phyloP scores from a whole-genome alignment of 352 stramenopile genomes.

The Phytophthora pluvialis region DNA sequence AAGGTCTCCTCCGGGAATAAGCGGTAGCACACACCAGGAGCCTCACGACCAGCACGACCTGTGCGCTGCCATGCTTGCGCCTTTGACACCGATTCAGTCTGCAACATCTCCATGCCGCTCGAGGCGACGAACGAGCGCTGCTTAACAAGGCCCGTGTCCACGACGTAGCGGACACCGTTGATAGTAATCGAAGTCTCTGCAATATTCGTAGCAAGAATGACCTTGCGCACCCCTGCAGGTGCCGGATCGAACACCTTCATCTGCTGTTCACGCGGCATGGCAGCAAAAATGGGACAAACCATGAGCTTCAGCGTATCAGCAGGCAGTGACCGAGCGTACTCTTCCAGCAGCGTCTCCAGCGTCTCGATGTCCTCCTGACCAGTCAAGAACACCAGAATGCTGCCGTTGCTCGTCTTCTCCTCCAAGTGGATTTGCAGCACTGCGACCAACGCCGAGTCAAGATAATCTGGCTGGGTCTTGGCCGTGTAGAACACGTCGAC shows the following conservation, averaged over 20 bases:
- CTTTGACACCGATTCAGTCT: slow-evolving; percentile 88
- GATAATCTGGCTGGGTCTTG: slow-evolving; percentile 90
- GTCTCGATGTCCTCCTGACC: slow-evolving; percentile 97
- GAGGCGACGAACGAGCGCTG: slow-evolving; percentile 88
- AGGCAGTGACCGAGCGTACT: slow-evolving; percentile 80
- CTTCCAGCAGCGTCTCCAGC: slow-evolving; percentile 82
- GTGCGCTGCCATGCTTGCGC: slow-evolving; percentile 92
- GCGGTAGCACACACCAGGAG: slow-evolving; percentile 79
- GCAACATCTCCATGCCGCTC: slow-evolving; percentile 90
- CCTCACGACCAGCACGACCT: slow-evolving; percentile 88
- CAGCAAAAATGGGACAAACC: slow-evolving; percentile 96
- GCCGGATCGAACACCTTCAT: slow-evolving; percentile 93
- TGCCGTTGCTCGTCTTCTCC: slow-evolving; percentile 73
- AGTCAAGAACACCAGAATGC: slow-evolving; percentile 96
- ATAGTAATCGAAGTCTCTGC: slow-evolving; percentile 99
- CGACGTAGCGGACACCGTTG: slow-evolving; percentile 93
- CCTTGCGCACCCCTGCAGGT: slow-evolving; percentile 84
- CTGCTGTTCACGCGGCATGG: slow-evolving; percentile 95
- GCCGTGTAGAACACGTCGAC: slow-evolving; percentile 92
- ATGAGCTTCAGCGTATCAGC: slow-evolving; percentile 74
- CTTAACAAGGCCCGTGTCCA: slow-evolving; percentile 90
- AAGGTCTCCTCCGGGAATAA: slow-evolving; percentile 89
- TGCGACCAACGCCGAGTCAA: slow-evolving; percentile 88
- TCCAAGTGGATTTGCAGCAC: slow-evolving; percentile 93
- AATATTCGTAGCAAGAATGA: slow-evolving; percentile 97